These are phyloP conservation scores for Nannochloropsis salina DNA, from an alignment of 108 stramenopile genomes.

Conservation along the genomic window DNA sequence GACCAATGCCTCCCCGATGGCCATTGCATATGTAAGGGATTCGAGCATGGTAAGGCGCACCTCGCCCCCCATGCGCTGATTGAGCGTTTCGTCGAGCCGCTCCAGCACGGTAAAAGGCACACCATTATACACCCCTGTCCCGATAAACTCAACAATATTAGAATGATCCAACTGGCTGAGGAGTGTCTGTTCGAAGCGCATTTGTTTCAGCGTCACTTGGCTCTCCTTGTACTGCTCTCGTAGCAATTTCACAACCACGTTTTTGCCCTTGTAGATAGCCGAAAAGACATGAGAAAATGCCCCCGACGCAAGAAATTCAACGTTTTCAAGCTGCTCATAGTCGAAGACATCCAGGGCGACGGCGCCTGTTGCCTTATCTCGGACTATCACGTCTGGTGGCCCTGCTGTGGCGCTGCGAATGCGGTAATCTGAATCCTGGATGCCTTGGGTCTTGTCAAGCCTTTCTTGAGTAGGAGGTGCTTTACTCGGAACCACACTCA, in stretches of 20 bases:
- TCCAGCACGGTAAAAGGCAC: constrained; percentile 13
- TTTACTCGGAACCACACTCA: neutral
- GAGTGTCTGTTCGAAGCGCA: constrained; percentile 3
- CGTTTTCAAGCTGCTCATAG: constrained; percentile 3
- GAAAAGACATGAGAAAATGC: constrained; percentile 9
- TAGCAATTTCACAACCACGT: constrained; percentile 13
- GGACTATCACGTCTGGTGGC: neutral
- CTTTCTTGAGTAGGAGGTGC: neutral
- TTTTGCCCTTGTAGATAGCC: neutral
- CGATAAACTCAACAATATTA: neutral
- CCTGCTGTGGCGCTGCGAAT: constrained; percentile 10
- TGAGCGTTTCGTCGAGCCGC: neutral
- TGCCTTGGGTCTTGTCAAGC: neutral
- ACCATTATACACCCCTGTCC: neutral
- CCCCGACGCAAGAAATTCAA: constrained; percentile 8
- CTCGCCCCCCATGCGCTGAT: neutral
- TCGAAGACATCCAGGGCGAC: neutral
- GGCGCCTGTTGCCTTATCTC: neutral
- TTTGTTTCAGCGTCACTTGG: neutral
- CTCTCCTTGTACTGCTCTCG: neutral
- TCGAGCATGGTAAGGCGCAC: neutral
- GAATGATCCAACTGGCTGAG: constrained; percentile 10
- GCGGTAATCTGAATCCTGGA: neutral
- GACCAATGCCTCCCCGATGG: constrained; percentile 47
- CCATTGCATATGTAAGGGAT: neutral